Base-by-base conservation (phyloP, 371 early-diverging fungal genomes). In the Lichtheimia hyalospora region DNA sequence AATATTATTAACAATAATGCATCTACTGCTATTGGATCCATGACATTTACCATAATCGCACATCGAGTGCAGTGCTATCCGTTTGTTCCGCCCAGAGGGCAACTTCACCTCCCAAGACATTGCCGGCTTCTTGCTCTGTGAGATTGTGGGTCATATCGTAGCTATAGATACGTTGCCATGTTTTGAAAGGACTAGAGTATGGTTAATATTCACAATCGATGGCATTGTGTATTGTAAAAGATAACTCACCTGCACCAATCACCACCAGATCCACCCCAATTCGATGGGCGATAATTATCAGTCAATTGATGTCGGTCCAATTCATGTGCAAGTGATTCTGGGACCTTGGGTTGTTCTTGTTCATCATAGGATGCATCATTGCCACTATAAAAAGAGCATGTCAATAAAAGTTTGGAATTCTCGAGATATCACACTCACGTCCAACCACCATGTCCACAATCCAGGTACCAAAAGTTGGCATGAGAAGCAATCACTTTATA, bases 21-120 rank as follows among this genome's bases (percentile, higher is more conserved):
- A 12, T 48, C 1, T 2, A 21, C 7, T 27, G 27, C 27, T 20
- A 10, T n/a, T 28, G 15, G 15, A 62, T 27, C 27, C 27, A 4
- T 2, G 27, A 0, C 27, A 27, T 4, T 34, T 67, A 73, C 91
- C 92, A 92, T 50, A 90, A 67, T 41, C 79, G 70, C 34, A 52
- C 54, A 68, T 91, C 91, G 12, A 91, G 63, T 40, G 78, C 76
- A 8, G 73, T 71, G 24, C 70, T 66, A 65, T 92, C 93, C 10
- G 75, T 56, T 67, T 90, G 90, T 66, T 92, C 91, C 10, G 87
- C 71, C 93, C 92, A 92, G 28, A 89, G 43, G 25, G 87, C 82
- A 20, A 81, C 89, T 44, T 73, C 75, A 3, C 79, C 75, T 41
- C 79, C 79, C 16, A 75, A 43, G 10, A 78, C 73, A 60, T 70